Evolutionary conservation across 2,329 filamentous ascomycete species (phyloP).

Genomic region (Purpureocillium lavendulum): DNA sequence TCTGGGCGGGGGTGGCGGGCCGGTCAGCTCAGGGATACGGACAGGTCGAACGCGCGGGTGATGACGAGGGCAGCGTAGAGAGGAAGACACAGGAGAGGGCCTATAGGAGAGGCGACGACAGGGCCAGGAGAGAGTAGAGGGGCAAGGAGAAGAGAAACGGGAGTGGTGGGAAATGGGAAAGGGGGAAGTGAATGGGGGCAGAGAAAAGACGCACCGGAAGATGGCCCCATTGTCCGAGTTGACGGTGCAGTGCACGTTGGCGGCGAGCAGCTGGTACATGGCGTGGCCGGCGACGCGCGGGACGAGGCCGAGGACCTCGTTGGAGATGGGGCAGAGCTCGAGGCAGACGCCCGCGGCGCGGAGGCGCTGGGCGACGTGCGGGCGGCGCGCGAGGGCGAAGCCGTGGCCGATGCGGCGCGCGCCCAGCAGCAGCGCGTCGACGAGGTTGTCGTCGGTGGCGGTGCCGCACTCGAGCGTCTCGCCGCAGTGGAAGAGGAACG

Average conservation of each 20-base stretch:
- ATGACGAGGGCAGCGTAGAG: not conserved
- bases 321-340: conserved; percentile 72
- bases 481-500: conserved; percentile 69
- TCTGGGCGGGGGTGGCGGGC: conserved; percentile 26
- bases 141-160: not conserved
- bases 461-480: conserved; percentile 62
- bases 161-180: not conserved
- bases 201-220: conserved; percentile 43
- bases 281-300: conserved; percentile 56
- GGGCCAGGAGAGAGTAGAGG: not conserved
- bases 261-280: conserved; percentile 61
- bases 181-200: not conserved
- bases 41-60: not conserved
- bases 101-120: not conserved
- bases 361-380: conserved; percentile 57
- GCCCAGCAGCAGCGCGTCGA: conserved; percentile 57
- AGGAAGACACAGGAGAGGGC: not conserved
- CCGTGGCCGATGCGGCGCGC: conserved; percentile 68
- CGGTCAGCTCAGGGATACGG: not conserved
- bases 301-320: conserved; percentile 65
- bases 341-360: conserved; percentile 56
- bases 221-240: conserved; percentile 70
- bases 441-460: conserved; percentile 57
- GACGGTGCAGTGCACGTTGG: conserved; percentile 64
- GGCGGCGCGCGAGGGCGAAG: conserved; percentile 60